These are phyloP conservation scores for Sedum album DNA, from an alignment of 164 flowering plant species.

Conservation along the genomic window DNA sequence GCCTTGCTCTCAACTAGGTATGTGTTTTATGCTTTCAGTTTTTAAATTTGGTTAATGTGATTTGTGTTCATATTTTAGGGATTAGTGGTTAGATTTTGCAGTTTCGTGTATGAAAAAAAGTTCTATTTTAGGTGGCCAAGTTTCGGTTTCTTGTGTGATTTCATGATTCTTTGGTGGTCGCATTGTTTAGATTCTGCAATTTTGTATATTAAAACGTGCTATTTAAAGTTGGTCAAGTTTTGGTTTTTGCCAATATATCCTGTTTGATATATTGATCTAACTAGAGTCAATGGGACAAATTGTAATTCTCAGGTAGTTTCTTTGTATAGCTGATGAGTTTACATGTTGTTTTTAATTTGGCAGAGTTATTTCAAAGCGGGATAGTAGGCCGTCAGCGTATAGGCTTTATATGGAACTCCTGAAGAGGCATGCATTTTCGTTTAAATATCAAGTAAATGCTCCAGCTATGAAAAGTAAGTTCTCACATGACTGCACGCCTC, in stretches of 20 bases:
- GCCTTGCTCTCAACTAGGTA: slow-evolving; percentile 65
- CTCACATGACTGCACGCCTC: neutral
- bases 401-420: slow-evolving; percentile 63
- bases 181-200: neutral
- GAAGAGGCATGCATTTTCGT: slow-evolving; percentile 32
- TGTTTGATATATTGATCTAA: no score
- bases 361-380: slow-evolving; percentile 52
- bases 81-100: neutral
- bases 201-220: neutral
- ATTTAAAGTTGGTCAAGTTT: no score
- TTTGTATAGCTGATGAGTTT: neutral
- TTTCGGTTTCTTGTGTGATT: neutral
- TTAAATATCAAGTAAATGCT: slow-evolving; percentile 25
- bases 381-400: slow-evolving; percentile 39
- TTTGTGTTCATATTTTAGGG: neutral
- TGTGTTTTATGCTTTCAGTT: neutral
- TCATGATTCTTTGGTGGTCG: neutral
- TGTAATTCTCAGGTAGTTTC: neutral
- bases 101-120: neutral
- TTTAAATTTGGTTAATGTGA: slow-evolving; percentile 5
- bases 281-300: no score
- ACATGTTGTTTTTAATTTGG: neutral
- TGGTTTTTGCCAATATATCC: no score
- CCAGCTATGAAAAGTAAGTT: slow-evolving; percentile 39
- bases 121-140: neutral